These are phyloP conservation scores for Metrosideros polymorpha DNA, from an alignment of 441 rosid genomes.

Conservation along the genomic window DNA sequence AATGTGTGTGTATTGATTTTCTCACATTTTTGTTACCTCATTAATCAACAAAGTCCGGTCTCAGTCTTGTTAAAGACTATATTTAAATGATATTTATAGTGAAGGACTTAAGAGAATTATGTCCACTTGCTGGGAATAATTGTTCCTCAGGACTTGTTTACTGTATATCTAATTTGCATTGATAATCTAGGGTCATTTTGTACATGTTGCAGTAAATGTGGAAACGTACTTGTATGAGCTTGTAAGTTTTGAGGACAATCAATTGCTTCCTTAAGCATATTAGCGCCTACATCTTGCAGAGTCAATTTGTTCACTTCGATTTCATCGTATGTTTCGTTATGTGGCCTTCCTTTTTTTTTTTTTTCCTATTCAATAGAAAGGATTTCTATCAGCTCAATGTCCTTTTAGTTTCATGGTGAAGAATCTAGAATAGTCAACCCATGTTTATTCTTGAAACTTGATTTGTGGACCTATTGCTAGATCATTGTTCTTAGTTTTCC, in stretches of 20 bases:
- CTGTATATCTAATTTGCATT: background rate
- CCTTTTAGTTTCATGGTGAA: background rate
- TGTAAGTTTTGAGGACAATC: background rate
- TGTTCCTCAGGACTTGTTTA: background rate
- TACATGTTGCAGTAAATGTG: background rate
- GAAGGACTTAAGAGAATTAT: background rate
- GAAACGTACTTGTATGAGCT: background rate
- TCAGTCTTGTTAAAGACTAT: background rate
- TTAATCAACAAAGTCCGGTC: background rate
- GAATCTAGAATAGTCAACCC: background rate
- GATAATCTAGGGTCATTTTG: background rate
- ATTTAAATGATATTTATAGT: background rate
- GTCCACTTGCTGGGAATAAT: background rate
- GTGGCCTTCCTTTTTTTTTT: background rate
- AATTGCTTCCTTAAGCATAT: background rate
- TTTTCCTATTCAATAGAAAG: background rate
- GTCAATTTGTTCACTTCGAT: background rate
- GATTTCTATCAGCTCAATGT: background rate
- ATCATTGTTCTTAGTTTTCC: background rate
- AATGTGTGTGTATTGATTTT: background rate
- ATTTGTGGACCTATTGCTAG: background rate
- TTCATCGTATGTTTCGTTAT: background rate
- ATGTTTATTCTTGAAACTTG: background rate
- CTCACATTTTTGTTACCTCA: background rate
- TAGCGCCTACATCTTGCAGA: background rate